These are phyloP conservation scores for Ganoderma sinense DNA, from an alignment of 1,284 basidiomycete genomes.

Conservation along the genomic window DNA sequence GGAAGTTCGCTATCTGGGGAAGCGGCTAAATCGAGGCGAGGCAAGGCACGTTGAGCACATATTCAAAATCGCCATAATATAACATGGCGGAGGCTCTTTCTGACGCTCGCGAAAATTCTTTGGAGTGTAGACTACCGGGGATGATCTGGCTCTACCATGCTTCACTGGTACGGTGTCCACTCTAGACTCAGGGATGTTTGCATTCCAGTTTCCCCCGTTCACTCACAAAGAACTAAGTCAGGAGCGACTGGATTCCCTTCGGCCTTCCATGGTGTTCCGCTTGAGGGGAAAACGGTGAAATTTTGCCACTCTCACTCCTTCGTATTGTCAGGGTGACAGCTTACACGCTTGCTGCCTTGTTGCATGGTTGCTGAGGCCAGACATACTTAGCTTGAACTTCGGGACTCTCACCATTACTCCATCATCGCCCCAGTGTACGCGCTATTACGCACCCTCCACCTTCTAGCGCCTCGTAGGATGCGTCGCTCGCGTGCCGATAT, in stretches of 20 bases:
- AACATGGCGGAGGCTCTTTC: neutral
- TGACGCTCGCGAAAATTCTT: neutral
- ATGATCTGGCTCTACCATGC: neutral
- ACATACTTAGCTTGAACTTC: neutral
- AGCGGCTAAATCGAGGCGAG: neutral
- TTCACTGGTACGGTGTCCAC: neutral
- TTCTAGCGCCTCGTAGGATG: conserved; percentile 9
- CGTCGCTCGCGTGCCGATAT: neutral
- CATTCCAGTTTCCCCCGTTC: neutral
- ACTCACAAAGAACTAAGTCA: neutral
- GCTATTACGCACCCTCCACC: neutral
- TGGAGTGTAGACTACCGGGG: neutral
- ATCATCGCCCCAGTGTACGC: neutral
- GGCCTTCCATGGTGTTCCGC: neutral
- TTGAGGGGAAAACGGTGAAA: neutral
- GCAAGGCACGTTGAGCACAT: neutral
- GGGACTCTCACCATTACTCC: conserved; percentile 6
- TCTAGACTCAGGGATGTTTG: neutral
- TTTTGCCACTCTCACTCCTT: neutral
- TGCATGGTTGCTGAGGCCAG: neutral
- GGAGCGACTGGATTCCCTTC: neutral
- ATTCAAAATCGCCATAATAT: neutral
- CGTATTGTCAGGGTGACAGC: conserved; percentile 15
- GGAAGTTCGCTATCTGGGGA: neutral
- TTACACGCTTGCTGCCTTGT: neutral